phyloP scores from a whole-genome alignment of 2,329 filamentous ascomycete species.

The Drechslera avenae region DNA sequence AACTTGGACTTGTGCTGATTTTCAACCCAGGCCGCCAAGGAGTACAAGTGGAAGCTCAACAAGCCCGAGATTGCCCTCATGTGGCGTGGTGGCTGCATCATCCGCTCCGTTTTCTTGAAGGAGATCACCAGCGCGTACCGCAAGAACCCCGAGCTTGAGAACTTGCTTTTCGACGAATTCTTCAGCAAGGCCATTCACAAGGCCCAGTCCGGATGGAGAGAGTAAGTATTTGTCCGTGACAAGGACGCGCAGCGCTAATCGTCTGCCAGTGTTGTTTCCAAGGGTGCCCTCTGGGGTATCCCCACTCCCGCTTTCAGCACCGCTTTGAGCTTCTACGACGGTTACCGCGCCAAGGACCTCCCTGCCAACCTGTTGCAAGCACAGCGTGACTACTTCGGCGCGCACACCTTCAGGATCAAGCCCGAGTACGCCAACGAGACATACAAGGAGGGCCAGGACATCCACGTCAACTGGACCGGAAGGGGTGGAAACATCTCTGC shows the following conservation, averaged over 20 bases:
- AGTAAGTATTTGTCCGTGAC: conserved; percentile 28
- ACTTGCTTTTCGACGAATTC: conserved; percentile 98
- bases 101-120: conserved; percentile 99
- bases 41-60: conserved; percentile 99
- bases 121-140: conserved; percentile 96
- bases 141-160: conserved; percentile 91
- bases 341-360: conserved; percentile 95
- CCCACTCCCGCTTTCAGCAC: conserved; percentile 96
- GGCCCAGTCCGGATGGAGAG: conserved; percentile 68
- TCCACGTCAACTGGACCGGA: conserved; percentile 99
- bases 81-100: conserved; percentile 99
- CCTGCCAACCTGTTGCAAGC: conserved; percentile 98
- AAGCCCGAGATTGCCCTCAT: conserved; percentile 99
- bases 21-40: conserved; percentile 75
- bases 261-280: conserved; percentile 75
- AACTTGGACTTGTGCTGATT: conserved; percentile 7
- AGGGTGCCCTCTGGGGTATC: conserved; percentile 91
- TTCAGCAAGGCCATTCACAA: conserved; percentile 99
- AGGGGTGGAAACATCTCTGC: conserved; percentile 96
- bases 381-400: conserved; percentile 98
- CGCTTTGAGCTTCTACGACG: conserved; percentile 97
- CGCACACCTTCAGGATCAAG: conserved; percentile 61
- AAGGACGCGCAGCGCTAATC: conserved; percentile 43
- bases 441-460: conserved; percentile 84
- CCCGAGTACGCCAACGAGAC: conserved; percentile 64